Conservation (phyloP, 2,329 filamentous ascomycete genomes). For the Mariannaea sp. region DNA sequence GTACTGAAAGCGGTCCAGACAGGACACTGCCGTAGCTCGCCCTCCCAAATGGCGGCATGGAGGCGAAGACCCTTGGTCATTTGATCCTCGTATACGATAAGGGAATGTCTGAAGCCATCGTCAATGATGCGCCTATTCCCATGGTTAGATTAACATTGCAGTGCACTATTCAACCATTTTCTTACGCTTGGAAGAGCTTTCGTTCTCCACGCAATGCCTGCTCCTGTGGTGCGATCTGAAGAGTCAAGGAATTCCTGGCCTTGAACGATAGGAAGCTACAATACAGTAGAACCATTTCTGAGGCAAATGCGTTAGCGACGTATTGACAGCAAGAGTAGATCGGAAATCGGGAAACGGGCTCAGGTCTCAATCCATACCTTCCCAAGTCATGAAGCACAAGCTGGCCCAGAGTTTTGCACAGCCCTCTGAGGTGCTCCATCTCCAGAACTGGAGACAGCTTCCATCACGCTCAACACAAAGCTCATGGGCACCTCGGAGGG, state of each 20-base stretch:
- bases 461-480: conserved; percentile 57
- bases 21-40: conserved; percentile 58
- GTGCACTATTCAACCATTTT: neutral
- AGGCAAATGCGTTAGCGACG: conserved; percentile 12
- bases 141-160: conserved; percentile 9
- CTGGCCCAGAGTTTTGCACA: conserved; percentile 58
- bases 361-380: conserved; percentile 49
- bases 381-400: conserved; percentile 63
- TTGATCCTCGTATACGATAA: conserved; percentile 59
- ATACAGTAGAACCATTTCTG: conserved; percentile 65
- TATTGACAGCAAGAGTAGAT: neutral
- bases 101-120: conserved; percentile 57
- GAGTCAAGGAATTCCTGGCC: conserved; percentile 51
- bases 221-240: conserved; percentile 52
- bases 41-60: conserved; percentile 61
- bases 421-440: conserved; percentile 53
- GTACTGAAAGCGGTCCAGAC: conserved; percentile 68
- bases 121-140: conserved; percentile 59
- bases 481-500: conserved; percentile 58
- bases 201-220: conserved; percentile 54
- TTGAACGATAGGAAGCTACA: conserved; percentile 63
- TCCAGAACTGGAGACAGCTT: conserved; percentile 54
- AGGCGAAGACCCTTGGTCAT: conserved; percentile 56
- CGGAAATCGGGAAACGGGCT: neutral
- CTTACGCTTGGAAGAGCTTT: conserved; percentile 62